Percentiles rank a stretch among this genome's conserved stretches.
Evolutionary conservation across 73 alveolate species (phyloP).

Genomic region (Vitrella brassicaformis): DNA sequence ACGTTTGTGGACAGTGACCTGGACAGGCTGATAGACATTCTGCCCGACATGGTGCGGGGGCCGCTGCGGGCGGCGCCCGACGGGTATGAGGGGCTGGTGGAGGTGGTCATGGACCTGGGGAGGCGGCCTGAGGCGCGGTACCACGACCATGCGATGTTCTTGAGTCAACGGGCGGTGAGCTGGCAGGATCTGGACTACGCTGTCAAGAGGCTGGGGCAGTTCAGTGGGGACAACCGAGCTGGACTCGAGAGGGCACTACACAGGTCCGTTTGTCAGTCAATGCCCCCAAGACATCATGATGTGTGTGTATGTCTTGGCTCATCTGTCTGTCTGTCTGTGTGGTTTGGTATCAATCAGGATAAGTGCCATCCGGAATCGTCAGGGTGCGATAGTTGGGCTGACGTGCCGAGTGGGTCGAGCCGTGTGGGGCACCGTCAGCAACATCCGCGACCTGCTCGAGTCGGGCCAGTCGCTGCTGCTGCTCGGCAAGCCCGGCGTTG

Average conservation of each 20-base stretch:
- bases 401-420: background rate
- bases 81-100: background rate
- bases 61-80: background rate
- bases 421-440: background rate
- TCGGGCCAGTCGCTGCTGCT: slow-evolving; percentile 7
- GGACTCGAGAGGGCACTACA: background rate
- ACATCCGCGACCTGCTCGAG: background rate
- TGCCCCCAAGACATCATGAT: too few relatives aligned
- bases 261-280: too few relatives aligned
- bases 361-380: background rate
- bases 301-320: too few relatives aligned
- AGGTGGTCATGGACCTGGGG: background rate
- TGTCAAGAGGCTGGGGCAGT: too few relatives aligned
- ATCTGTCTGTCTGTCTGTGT: too few relatives aligned
- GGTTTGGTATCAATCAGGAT: too few relatives aligned
- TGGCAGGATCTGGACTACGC: background rate
- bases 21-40: background rate
- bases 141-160: background rate
- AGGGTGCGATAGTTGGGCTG: background rate
- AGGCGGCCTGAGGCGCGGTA: background rate
- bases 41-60: background rate
- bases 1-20: too few relatives aligned
- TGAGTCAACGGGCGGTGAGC: background rate
- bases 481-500: slow-evolving; percentile 11
- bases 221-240: background rate